A percentile compares a stretch with the other conserved stretches of the same genome.
Evolutionary conservation across 768 basidiomycete genomes (phyloP).

Genomic region (Mycena epipterygia): DNA sequence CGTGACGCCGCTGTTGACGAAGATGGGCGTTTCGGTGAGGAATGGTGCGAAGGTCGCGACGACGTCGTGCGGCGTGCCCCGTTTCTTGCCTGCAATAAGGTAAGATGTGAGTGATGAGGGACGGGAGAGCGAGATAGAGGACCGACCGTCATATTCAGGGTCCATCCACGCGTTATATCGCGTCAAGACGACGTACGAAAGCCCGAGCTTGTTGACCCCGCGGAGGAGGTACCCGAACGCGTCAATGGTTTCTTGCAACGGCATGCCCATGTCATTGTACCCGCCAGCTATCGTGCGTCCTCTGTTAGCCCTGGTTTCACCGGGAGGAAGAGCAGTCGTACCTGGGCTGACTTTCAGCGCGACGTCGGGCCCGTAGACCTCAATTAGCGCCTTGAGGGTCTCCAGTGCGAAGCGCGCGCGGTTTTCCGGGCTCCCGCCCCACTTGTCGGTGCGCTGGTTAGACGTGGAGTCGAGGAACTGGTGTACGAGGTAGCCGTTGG

Average conservation of each 20-base stretch:
- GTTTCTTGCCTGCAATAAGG: constrained; percentile 48
- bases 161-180: constrained; percentile 44
- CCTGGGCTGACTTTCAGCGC: constrained; percentile 49
- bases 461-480: constrained; percentile 49
- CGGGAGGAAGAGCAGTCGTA: constrained; percentile 19
- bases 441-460: constrained; percentile 53
- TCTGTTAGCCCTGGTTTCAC: too few species aligned
- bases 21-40: constrained; percentile 52
- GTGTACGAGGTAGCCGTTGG: constrained; percentile 49
- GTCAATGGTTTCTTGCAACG: constrained; percentile 36
- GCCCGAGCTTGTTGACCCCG: constrained; percentile 27
- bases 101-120: not conserved
- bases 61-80: constrained; percentile 55
- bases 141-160: constrained; percentile 47
- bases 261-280: constrained; percentile 34
- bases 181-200: constrained; percentile 49
- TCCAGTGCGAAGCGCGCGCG: constrained; percentile 53
- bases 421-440: constrained; percentile 58
- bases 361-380: constrained; percentile 49
- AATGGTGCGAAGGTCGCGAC: constrained; percentile 50
- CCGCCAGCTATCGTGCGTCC: constrained; percentile 8
- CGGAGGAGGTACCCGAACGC: constrained; percentile 38
- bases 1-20: constrained; percentile 52
- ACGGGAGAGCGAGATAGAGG: not conserved
- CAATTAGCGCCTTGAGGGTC: constrained; percentile 44